A percentile compares a stretch with the other conserved stretches of the same genome.
These are phyloP conservation scores for Bipolaris cookei DNA, from an alignment of 2,329 filamentous ascomycete species.

Conservation along the genomic window DNA sequence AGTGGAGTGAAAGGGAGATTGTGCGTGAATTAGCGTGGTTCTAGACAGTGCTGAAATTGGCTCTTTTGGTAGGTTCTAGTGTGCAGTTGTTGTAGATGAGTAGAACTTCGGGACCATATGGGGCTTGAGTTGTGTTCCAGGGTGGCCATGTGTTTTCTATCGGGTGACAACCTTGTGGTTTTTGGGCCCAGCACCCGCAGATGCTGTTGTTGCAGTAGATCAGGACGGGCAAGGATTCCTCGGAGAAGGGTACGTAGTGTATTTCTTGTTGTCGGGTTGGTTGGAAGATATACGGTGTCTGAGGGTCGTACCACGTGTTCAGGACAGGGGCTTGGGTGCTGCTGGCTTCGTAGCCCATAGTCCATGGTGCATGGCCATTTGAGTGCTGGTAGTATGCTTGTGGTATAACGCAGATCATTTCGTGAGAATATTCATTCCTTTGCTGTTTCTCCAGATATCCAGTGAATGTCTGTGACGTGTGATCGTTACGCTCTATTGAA, in stretches of 20 bases:
- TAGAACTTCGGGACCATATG: neutral
- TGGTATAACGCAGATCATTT: no score
- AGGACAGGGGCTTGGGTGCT: neutral
- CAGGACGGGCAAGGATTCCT: neutral
- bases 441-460: neutral
- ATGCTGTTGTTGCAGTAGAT: neutral
- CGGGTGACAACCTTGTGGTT: neutral
- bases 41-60: neutral
- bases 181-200: neutral
- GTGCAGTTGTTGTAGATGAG: neutral
- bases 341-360: neutral
- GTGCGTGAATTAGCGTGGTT: no score
- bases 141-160: neutral
- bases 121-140: neutral
- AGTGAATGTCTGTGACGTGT: neutral
- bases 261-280: neutral
- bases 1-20: neutral
- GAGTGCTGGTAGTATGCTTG: neutral
- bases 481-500: neutral
- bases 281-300: neutral
- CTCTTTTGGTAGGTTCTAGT: neutral
- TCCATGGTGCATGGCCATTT: neutral
- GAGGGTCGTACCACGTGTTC: neutral
- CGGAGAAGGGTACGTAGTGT: no score
- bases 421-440: neutral